Base-by-base conservation (phyloP, 2,329 filamentous ascomycete genomes). In the Fusarium compactum region DNA sequence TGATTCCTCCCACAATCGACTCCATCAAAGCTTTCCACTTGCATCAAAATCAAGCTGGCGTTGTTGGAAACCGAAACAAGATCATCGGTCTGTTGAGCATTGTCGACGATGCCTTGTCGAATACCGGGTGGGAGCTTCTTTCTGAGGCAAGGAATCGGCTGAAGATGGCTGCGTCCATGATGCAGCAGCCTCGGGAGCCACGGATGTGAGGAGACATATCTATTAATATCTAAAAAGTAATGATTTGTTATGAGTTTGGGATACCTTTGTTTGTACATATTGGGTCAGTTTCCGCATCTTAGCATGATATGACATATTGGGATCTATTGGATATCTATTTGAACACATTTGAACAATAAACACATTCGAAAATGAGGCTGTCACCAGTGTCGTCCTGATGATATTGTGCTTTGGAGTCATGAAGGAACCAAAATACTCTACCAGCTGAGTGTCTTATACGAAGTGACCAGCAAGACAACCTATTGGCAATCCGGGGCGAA, bases 21-120 rank as follows among this genome's bases (percentile, higher is more conserved):
- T 76, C 74, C 5, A 76, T 72, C 50, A 76, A 76, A 24, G 74
- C 72, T 14, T 76, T 76, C 14, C 74, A 76, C 24, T 45, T 76
- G 16, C 74, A 76, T 15, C 74, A 76, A 25, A 76, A 76, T n/a
- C 74, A 76, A 44, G 74, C 70, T 3, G 74, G 74, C 3, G 74
- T 76, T 3, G 74, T 76, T 0, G 74, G 74, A 8, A 76, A 76
- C 40, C 64, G 74, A 7, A 76, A 76, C 16, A 76, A 73, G 27
- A 70, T 74, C 30, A 72, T 76, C 40, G 74, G 74, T 3, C 58
- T 76, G 5, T 30, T 76, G 27, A 75, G 74, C 11, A 59, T 76
- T 14, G 74, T 76, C 14, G 74, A 76, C 43, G 69, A 75, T 20
- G 72, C 74, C 6, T 51, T 76, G 51, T 73, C 70, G 1, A 72